Percentiles rank a stretch among this genome's conserved stretches.
These are phyloP conservation scores for Chaetomiaceae sp. DNA, from an alignment of 2,329 filamentous ascomycete species.

Conservation along the genomic window DNA sequence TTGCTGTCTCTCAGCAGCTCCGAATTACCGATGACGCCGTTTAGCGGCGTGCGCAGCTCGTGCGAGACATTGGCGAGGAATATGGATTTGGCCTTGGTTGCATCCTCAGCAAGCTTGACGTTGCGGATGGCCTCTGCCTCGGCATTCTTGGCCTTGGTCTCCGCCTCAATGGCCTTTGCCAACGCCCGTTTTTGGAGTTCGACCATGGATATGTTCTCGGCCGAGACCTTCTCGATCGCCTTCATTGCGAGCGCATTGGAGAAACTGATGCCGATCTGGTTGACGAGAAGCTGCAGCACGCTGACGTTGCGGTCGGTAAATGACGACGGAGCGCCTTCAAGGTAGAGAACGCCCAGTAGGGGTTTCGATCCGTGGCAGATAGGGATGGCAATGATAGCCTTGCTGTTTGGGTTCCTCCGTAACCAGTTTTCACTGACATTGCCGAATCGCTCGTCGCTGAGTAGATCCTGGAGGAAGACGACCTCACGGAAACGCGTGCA, in stretches of 20 bases:
- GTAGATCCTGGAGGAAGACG: constrained; percentile 68
- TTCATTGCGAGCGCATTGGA: constrained; percentile 65
- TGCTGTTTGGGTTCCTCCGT: constrained; percentile 63
- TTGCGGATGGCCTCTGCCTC: constrained; percentile 73
- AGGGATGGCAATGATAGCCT: constrained; percentile 73
- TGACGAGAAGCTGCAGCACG: constrained; percentile 66
- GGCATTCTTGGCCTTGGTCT: constrained; percentile 71
- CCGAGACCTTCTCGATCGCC: constrained; percentile 70
- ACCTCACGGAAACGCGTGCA: constrained; percentile 71
- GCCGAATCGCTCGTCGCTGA: constrained; percentile 72
- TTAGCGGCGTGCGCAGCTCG: constrained; percentile 76
- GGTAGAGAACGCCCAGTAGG: constrained; percentile 69
- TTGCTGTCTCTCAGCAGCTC: constrained; percentile 75
- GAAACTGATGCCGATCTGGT: constrained; percentile 71
- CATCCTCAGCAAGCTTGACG: constrained; percentile 77
- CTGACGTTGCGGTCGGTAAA: constrained; percentile 71
- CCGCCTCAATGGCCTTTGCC: constrained; percentile 65
- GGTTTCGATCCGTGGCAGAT: constrained; percentile 69
- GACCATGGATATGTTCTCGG: constrained; percentile 74
- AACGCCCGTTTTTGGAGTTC: constrained; percentile 70
- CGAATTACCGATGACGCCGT: constrained; percentile 84
- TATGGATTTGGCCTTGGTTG: constrained; percentile 76
- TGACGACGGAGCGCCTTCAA: constrained; percentile 68
- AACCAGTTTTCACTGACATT: constrained; percentile 69
- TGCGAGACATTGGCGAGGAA: constrained; percentile 78